Conservation (phyloP, 2,329 filamentous ascomycete genomes). For the Diaporthe sp. region DNA sequence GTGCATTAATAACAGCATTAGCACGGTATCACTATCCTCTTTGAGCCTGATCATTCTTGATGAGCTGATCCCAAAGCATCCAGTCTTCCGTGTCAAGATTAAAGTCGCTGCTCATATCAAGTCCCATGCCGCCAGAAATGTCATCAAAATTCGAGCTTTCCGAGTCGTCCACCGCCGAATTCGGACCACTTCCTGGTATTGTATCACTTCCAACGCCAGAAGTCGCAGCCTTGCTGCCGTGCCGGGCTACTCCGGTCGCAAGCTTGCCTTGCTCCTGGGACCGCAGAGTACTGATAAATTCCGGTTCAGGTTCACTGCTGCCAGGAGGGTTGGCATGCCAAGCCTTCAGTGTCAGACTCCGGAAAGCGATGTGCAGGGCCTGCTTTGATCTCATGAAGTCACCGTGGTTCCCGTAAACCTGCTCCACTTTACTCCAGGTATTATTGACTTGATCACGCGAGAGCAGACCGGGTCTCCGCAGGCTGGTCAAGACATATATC, state of each 20-base stretch:
- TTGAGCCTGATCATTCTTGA: background rate
- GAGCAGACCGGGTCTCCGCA: slow-evolving; percentile 45
- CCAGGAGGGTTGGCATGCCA: slow-evolving; percentile 47
- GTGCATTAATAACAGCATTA: background rate
- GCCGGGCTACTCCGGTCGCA: background rate
- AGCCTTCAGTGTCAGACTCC: slow-evolving; percentile 50
- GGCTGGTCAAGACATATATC: slow-evolving; percentile 48
- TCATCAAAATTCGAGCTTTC: background rate
- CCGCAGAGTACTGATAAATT: slow-evolving; percentile 46
- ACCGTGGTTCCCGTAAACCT: slow-evolving; percentile 48
- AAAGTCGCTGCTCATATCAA: slow-evolving; percentile 38
- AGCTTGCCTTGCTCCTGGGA: background rate
- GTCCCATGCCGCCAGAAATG: background rate
- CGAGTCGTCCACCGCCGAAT: background rate
- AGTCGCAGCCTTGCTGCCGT: background rate
- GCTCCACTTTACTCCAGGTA: slow-evolving; percentile 46
- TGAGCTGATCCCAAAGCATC: slow-evolving; percentile 48
- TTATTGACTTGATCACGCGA: slow-evolving; percentile 39
- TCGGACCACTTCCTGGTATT: too few species aligned
- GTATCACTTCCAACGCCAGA: too few species aligned
- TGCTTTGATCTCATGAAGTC: slow-evolving; percentile 48
- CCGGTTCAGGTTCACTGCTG: slow-evolving; percentile 39
- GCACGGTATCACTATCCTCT: background rate
- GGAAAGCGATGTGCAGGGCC: slow-evolving; percentile 48
- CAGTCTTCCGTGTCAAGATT: slow-evolving; percentile 44